Base-by-base conservation (phyloP, 805 yeast genomes). In the Maudiozyma barnettii region DNA sequence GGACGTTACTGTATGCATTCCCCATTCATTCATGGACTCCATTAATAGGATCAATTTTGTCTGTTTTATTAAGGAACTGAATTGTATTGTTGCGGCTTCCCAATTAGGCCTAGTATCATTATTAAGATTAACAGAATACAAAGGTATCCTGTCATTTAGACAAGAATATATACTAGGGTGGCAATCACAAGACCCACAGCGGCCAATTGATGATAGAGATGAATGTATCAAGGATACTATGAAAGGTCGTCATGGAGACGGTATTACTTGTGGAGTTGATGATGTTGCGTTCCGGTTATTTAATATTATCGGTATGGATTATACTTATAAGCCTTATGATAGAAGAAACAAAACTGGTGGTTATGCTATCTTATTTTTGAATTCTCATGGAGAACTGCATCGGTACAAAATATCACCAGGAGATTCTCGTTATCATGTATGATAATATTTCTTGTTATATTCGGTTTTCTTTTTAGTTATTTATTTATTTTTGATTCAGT, bases 81-180 rank as follows among this genome's bases (percentile, higher is more conserved):
- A 55, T 37, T 56, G 60, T 45, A 43, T 61, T 18, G 63, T 47
- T 3, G 58, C 57, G 5, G 65, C 64, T 9, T 55, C 62, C 2
- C 56, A 55, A 40, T 16, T 51, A 6, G 65, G 65, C 4, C 31
- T 54, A 6, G 39, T 61, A 5, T 60, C 63, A 8, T 47, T 61
- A 26, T 35, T 59, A 13, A 47, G 64, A 42, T 45, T 61, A 29
- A 60, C 64, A 2, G 60, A 56, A 31, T 61, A 49, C 39, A 53
- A 52, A 12, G 65, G 65, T 3, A 53, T 61, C 5, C 56, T 49
- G 42, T 56, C 63, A 12, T 61, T 59, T 43, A 53, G 64, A 46
- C 63, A 59, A 44, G 65, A 61, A 42, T 59, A 57, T 49, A 49
- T 60, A 19, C 18, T 55, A 3, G 64, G 64, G 7, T 59, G 63